Evolutionary conservation across 2,329 filamentous ascomycete genomes (phyloP).

Genomic region (Xylariaceae sp.): DNA sequence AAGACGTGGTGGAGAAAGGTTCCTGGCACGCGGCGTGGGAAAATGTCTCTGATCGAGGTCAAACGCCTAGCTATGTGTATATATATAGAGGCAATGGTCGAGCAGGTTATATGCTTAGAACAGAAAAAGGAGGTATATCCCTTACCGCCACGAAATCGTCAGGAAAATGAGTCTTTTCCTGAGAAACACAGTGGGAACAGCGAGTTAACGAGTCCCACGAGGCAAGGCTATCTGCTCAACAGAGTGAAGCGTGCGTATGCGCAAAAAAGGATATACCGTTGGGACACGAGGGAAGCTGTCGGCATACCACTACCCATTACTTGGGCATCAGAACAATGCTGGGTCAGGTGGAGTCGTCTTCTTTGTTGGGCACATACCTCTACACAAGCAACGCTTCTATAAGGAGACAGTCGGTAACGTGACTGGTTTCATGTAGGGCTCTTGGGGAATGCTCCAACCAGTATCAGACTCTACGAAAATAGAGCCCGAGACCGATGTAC

Average conservation of each 20-base stretch:
- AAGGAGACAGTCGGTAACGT: constrained; percentile 23
- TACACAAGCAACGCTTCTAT: constrained; percentile 33
- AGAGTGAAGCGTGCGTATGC: constrained; percentile 43
- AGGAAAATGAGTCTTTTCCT: constrained; percentile 48
- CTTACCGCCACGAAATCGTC: constrained; percentile 52
- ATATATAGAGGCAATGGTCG: constrained; percentile 19
- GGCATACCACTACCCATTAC: constrained; percentile 39
- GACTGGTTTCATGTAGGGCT: constrained; percentile 34
- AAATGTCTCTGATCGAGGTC: constrained; percentile 23
- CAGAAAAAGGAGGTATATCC: constrained; percentile 18
- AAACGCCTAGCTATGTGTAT: constrained; percentile 18
- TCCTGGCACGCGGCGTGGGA: constrained; percentile 26
- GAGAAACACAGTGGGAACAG: constrained; percentile 50
- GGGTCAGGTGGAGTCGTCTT: constrained; percentile 8
- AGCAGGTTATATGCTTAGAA: constrained; percentile 13
- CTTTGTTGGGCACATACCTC: constrained; percentile 28
- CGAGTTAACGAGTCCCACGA: constrained; percentile 63
- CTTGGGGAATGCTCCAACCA: constrained; percentile 31
- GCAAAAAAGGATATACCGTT: constrained; percentile 36
- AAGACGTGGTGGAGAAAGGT: constrained; percentile 22
- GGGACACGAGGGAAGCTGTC: constrained; percentile 33
- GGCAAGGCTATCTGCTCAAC: constrained; percentile 38
- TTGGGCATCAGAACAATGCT: constrained; percentile 28
- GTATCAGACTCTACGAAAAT: constrained; percentile 29
- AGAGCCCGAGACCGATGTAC: constrained; percentile 32